phyloP scores from a whole-genome alignment of 768 basidiomycete species.

The Thelephora ganbajun region DNA sequence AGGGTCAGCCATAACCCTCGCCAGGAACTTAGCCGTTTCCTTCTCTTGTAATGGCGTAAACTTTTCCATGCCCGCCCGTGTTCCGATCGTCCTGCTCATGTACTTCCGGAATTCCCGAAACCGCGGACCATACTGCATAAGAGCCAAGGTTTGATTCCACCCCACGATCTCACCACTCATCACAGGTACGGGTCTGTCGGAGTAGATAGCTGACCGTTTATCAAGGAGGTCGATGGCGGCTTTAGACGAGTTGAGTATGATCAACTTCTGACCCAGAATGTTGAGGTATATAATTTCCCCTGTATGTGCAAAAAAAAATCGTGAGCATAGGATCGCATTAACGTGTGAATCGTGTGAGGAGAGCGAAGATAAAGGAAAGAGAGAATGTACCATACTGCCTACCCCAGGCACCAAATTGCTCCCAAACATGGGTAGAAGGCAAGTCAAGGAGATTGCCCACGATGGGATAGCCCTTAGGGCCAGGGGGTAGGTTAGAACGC shows the following conservation, averaged over 20 bases:
- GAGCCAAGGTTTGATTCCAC: conserved; percentile 11
- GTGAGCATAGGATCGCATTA: background rate
- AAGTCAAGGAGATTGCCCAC: conserved; percentile 15
- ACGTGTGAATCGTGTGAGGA: background rate
- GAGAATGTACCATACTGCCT: conserved; percentile 11
- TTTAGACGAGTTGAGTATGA: conserved; percentile 16
- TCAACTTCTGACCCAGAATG: conserved; percentile 15
- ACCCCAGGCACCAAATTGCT: conserved; percentile 11
- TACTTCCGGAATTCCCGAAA: conserved; percentile 15
- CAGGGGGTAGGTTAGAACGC: conserved; percentile 17
- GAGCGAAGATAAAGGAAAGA: background rate
- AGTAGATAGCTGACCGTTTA: conserved; percentile 17
- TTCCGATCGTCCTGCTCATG: conserved; percentile 12
- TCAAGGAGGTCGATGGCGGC: conserved; percentile 17
- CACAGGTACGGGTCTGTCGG: conserved; percentile 14
- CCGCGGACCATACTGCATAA: conserved; percentile 13
- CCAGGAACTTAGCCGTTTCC: conserved; percentile 18
- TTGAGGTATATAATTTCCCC: conserved; percentile 17
- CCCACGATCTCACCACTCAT: conserved; percentile 16
- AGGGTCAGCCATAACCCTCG: conserved; percentile 16
- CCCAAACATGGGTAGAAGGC: conserved; percentile 13
- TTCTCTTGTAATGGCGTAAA: conserved; percentile 16
- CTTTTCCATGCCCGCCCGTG: conserved; percentile 10
- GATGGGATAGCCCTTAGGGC: conserved; percentile 13
- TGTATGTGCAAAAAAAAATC: conserved; percentile 5